These are phyloP conservation scores for Spatholobus suberectus DNA, from an alignment of 306 rosid species.

Conservation along the genomic window DNA sequence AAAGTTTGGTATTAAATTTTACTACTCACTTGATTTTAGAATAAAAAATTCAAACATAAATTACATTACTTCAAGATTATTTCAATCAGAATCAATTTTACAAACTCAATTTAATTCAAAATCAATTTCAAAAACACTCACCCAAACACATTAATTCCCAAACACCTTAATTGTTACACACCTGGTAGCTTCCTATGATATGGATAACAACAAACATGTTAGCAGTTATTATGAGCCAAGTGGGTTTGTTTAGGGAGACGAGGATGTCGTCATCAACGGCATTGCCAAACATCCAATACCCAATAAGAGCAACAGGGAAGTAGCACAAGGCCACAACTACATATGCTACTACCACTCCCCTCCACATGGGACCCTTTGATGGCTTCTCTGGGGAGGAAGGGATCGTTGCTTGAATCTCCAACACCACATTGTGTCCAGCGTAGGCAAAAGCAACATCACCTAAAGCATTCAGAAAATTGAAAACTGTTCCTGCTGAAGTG, in stretches of 20 bases:
- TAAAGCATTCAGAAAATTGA: conserved; percentile 62
- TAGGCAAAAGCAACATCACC: conserved; percentile 75
- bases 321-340: conserved; percentile 70
- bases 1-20: too few relatives aligned
- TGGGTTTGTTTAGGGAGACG: conserved; percentile 60
- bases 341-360: conserved; percentile 60
- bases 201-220: conserved; percentile 75
- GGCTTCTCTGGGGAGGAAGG: conserved; percentile 74
- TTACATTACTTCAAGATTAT: too few relatives aligned
- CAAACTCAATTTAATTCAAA: too few relatives aligned
- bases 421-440: conserved; percentile 76
- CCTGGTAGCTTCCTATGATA: conserved; percentile 83
- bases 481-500: conserved; percentile 48
- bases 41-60: too few relatives aligned
- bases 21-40: too few relatives aligned
- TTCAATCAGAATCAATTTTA: too few relatives aligned
- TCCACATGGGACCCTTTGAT: conserved; percentile 78
- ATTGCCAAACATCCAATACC: conserved; percentile 67
- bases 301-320: conserved; percentile 78
- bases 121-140: too few relatives aligned
- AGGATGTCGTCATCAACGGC: conserved; percentile 64
- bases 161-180: too few relatives aligned
- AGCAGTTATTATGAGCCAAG: conserved; percentile 70
- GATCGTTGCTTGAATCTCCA: conserved; percentile 82
- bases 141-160: too few relatives aligned